Evolutionary conservation across 306 rosid genomes (phyloP).

Genomic region (Dalbergia cochinchinensis): DNA sequence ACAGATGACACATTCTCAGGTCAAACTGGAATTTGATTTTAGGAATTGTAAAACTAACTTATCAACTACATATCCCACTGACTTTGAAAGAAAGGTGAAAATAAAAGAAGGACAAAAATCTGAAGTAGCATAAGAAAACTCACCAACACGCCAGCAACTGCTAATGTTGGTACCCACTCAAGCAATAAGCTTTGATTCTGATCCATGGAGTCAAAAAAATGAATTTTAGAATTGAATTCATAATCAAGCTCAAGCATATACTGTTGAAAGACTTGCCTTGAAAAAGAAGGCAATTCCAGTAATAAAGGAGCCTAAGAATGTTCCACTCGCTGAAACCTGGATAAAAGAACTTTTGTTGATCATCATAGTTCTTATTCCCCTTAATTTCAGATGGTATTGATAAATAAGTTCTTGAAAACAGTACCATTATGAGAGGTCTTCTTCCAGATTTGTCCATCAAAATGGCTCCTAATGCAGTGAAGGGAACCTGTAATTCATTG

Average conservation of each 20-base stretch:
- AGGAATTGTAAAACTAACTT: background rate
- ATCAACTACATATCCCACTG: background rate
- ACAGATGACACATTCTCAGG: conserved; percentile 22
- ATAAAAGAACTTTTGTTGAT: conserved; percentile 9
- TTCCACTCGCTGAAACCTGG: conserved; percentile 71
- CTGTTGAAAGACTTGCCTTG: conserved; percentile 48
- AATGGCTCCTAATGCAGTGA: conserved; percentile 67
- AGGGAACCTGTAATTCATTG: conserved; percentile 63
- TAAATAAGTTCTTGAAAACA: background rate
- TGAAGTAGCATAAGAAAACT: conserved; percentile 32
- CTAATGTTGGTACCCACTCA: conserved; percentile 58
- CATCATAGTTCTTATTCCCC: conserved; percentile 1
- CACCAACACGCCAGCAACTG: conserved; percentile 80
- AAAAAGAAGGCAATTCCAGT: conserved; percentile 69
- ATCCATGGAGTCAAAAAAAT: conserved; percentile 33
- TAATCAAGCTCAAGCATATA: background rate
- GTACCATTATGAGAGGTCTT: conserved; percentile 71
- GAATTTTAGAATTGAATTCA: conserved; percentile 27
- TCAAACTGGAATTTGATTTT: background rate
- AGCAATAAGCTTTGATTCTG: conserved; percentile 58
- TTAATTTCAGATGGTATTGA: conserved; percentile 7
- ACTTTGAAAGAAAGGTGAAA: background rate
- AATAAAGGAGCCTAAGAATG: conserved; percentile 71
- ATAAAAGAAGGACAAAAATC: too few relatives aligned
- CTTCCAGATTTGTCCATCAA: conserved; percentile 79